Base-by-base conservation (phyloP, 2,329 filamentous ascomycete genomes). In the Teratosphaeria epicoccoides region DNA sequence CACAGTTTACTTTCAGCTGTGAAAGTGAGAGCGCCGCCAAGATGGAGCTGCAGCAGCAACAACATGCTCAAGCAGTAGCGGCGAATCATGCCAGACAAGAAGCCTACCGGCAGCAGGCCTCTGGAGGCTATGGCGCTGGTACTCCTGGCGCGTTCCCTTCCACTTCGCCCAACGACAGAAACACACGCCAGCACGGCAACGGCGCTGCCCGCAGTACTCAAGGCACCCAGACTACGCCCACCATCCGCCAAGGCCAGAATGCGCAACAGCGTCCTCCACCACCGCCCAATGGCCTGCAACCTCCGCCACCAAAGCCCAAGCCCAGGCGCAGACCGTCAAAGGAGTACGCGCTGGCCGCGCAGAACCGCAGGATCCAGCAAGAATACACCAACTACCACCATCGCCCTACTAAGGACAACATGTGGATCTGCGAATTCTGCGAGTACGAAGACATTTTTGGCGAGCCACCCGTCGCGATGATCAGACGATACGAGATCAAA, bases 341-440 rank as follows among this genome's bases (percentile, higher is more conserved):
- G 65, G 81, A 91, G 46, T 87, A 93, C 57, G 75, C 80, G 1
- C 71, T 82, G 55, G 88, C 89, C 52, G 90, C 88, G 24, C 82
- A 82, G 23, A 82, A 88, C 58, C 85, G 93, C 6, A 84, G 85
- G 53, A 79, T 87, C 46, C 79, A 87, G 63, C 87, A 93, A 55
- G 80, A 87, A 61, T 84, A 86, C 57, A 78, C 81, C 52, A 94
- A 93, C 67, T 81, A 81, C 55, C 82, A 86, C 61, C 83, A 87
- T 62, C 85, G 87, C 1, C 85, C 86, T 0, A 73, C 71, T 17
- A 67, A 73, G 1, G 85, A 88, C 58, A 87, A 95, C 55, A 79
- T 89, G 48, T 97, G 90, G 87, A 89, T 97, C 46, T 98, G 93
- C 71, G 88, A 96, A 64, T 97, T 97, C 67, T 98, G 93, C 73